phyloP scores from a whole-genome alignment of 371 early-diverging fungal species.

The Mucor sp. region DNA sequence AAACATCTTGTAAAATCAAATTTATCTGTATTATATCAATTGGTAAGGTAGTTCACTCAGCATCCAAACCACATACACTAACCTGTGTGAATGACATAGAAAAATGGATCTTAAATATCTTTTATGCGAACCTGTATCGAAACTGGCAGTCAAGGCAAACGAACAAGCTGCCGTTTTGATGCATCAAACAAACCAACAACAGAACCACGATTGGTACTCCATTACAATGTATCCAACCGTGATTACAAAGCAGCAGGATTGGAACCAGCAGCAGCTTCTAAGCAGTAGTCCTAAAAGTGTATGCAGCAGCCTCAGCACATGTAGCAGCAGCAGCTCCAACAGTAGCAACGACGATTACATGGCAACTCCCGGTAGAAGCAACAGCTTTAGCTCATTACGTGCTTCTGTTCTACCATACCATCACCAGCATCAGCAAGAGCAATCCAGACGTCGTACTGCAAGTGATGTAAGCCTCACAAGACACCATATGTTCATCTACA shows the following conservation, averaged over 20 bases:
- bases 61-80: background rate
- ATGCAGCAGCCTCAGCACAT: slow-evolving; percentile 28
- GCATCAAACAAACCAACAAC: background rate
- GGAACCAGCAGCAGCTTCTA: background rate
- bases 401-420: background rate
- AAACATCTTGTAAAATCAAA: background rate
- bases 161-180: slow-evolving; percentile 1
- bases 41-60: background rate
- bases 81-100: background rate
- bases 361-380: slow-evolving; percentile 3
- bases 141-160: slow-evolving; percentile 16
- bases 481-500: slow-evolving; percentile 31
- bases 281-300: slow-evolving; percentile 23
- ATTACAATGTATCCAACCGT: slow-evolving; percentile 11
- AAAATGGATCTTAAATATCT: slow-evolving; percentile 29
- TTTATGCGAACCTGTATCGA: slow-evolving; percentile 30
- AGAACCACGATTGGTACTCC: slow-evolving; percentile 14
- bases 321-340: slow-evolving; percentile 19
- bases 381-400: slow-evolving; percentile 5
- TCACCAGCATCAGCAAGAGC: background rate
- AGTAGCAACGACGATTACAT: background rate
- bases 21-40: slow-evolving; percentile 1
- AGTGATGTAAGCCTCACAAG: slow-evolving; percentile 23
- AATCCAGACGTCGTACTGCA: slow-evolving; percentile 19
- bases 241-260: slow-evolving; percentile 10